phyloP scores from a whole-genome alignment of 2,329 filamentous ascomycete species.

The Phialophora macrospora region DNA sequence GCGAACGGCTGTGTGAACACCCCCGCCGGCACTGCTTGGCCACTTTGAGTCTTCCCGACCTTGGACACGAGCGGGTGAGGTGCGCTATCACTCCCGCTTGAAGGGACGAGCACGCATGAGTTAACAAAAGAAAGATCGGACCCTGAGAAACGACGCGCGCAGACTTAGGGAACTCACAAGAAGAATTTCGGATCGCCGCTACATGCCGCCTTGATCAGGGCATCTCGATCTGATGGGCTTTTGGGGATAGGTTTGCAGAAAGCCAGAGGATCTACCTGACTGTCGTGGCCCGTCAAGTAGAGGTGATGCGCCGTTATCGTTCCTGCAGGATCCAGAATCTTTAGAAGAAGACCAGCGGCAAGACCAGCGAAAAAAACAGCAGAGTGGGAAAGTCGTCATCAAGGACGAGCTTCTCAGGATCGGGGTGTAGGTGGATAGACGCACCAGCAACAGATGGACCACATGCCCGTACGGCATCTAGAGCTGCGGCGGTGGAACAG shows the following conservation, averaged over 20 bases:
- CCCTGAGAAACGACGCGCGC: neutral
- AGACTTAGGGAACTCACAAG: constrained; percentile 49
- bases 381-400: neutral
- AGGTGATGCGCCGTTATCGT: constrained; percentile 89
- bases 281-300: constrained; percentile 77
- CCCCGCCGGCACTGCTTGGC: constrained; percentile 56
- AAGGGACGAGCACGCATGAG: neutral
- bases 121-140: neutral
- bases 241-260: constrained; percentile 80
- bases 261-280: constrained; percentile 72
- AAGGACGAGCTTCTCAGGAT: neutral
- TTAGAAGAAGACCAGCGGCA: neutral
- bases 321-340: constrained; percentile 43
- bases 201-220: constrained; percentile 67
- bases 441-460: constrained; percentile 70
- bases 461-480: constrained; percentile 76
- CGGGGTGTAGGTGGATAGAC: neutral
- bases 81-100: constrained; percentile 67
- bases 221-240: constrained; percentile 72
- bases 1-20: constrained; percentile 68
- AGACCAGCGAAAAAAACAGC: neutral
- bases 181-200: constrained; percentile 66
- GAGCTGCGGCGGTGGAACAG: constrained; percentile 81
- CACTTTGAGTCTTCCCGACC: constrained; percentile 45
- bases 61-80: constrained; percentile 66